Conservation (phyloP, 2,329 filamentous ascomycete genomes). For the Verticillium nonalfalfae region DNA sequence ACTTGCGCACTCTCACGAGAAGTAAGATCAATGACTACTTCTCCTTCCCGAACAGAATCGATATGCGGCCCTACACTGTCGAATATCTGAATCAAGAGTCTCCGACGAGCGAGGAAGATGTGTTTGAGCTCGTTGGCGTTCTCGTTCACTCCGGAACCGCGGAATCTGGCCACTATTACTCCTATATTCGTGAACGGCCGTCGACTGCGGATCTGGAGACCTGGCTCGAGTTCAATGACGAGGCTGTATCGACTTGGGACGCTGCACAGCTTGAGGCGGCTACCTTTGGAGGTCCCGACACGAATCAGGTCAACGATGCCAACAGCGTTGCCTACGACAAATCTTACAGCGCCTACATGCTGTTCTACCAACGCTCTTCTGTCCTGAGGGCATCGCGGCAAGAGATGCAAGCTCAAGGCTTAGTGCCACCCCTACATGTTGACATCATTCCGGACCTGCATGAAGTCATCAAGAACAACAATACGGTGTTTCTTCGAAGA, state of each 20-base stretch:
- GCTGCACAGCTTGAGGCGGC: slow-evolving; percentile 63
- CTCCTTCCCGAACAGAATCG: slow-evolving; percentile 73
- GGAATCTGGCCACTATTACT: slow-evolving; percentile 96
- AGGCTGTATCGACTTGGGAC: slow-evolving; percentile 72
- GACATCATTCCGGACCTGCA: slow-evolving; percentile 37
- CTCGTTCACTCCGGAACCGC: slow-evolving; percentile 90
- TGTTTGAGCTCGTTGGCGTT: slow-evolving; percentile 91
- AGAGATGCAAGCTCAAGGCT: slow-evolving; percentile 24
- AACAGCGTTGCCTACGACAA: slow-evolving; percentile 53
- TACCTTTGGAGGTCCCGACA: slow-evolving; percentile 71
- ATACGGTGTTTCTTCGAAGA: slow-evolving; percentile 65
- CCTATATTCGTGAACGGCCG: slow-evolving; percentile 80
- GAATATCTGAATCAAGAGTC: slow-evolving; percentile 66
- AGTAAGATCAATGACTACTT: slow-evolving; percentile 97
- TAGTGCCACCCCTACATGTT: slow-evolving; percentile 25
- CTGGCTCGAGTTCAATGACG: slow-evolving; percentile 95
- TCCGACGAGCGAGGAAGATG: slow-evolving; percentile 54
- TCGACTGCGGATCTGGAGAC: slow-evolving; percentile 35
- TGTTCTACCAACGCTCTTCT: slow-evolving; percentile 85
- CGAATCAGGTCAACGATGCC: slow-evolving; percentile 27
- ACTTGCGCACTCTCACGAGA: slow-evolving; percentile 67
- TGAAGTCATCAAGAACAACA: slow-evolving; percentile 63
- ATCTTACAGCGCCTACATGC: slow-evolving; percentile 88
- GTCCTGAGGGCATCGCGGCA: slow-evolving; percentile 51
- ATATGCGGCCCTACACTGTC: slow-evolving; percentile 88